Evolutionary conservation across 139 green algal genomes (phyloP).

Genomic region (Chlamydomonas sp.): DNA sequence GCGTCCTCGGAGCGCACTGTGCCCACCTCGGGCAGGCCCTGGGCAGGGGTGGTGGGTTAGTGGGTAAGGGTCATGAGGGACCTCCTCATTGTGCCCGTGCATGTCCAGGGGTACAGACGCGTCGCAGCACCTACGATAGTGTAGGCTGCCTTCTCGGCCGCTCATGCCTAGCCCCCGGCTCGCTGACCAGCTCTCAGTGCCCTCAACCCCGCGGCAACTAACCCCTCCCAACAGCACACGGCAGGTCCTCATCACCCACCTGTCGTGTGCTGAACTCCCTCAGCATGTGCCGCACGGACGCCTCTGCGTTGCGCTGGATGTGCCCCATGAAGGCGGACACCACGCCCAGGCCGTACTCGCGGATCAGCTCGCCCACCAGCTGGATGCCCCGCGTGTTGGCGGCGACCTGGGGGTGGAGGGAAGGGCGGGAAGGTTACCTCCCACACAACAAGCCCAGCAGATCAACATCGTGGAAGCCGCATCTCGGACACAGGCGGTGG

Average conservation of each 20-base stretch:
- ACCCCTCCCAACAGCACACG: background rate
- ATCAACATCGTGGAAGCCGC: too few relatives aligned
- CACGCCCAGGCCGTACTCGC: conserved; percentile 79
- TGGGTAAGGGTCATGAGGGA: too few relatives aligned
- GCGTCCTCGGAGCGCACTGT: conserved; percentile 81
- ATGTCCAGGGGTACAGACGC: too few relatives aligned
- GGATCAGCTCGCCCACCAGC: conserved; percentile 89
- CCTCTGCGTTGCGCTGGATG: conserved; percentile 93
- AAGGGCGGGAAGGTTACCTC: background rate
- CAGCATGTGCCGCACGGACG: conserved; percentile 88
- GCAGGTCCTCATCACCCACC: conserved; percentile 24
- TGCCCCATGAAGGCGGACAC: conserved; percentile 94
- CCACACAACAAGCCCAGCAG: too few relatives aligned
- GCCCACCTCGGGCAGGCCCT: conserved; percentile 81
- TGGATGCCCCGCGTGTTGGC: conserved; percentile 94
- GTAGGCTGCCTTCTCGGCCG: too few relatives aligned
- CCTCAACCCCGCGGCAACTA: background rate
- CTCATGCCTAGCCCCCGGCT: too few relatives aligned
- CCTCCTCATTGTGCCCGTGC: too few relatives aligned
- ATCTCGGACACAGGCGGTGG: too few relatives aligned
- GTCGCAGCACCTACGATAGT: too few relatives aligned
- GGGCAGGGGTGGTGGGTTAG: background rate
- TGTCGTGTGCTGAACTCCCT: conserved; percentile 70
- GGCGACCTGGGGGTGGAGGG: conserved; percentile 77
- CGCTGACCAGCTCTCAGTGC: too few relatives aligned